Evolutionary conservation across 805 yeast genomes (phyloP), one percentile per base, ranked within the genome.

Genomic region (Myxozyma udenii): DNA sequence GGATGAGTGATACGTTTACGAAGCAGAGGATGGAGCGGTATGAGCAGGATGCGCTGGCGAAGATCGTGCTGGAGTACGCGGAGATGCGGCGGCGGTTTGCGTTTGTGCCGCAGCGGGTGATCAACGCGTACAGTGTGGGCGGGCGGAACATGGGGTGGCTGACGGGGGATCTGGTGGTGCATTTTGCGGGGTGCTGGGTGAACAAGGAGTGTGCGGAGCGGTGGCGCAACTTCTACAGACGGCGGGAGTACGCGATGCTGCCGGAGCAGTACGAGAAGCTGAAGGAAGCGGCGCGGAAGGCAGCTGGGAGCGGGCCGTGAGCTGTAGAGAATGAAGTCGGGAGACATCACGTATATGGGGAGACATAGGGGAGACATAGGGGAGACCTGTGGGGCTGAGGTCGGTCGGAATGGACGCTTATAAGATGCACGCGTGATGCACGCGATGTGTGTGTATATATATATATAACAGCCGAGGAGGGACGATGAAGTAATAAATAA

Each of bases 1-100:
- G 93, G 95, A 85, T 90, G 89, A 95, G 87, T 62, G 95, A 93
- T 4, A 87, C 82, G 2, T 73, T 81, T 70, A 84, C 85, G 67
- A 93, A 85, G 67, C 90, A 84, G 65, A 81, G 79, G 78, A 91
- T 85, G 64, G 95, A 85, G 62, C 93, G 85, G 64, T 82, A 81
- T 64, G 95, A 87, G 64, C 95, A 87, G 66, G 95, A 85, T 64
- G 88, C 91, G 1, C 71, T 87, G 12, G 35, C 18, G 12, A 22
- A 32, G 25, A 66, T 87, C 23, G 28, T 57, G 19, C 25, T 54
- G 21, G 19, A 41, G 30, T 44, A 46, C 25, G 38, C 47, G 5
- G 36, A 46, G 37, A 40, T 57, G 25, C 47, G 56, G 12, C 28
- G 37, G 23, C 60, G 41, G 25, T 35, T 51, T 19, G 62, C 47